These are phyloP conservation scores for Pholiota microspora DNA, from an alignment of 768 basidiomycete species.

Conservation along the genomic window DNA sequence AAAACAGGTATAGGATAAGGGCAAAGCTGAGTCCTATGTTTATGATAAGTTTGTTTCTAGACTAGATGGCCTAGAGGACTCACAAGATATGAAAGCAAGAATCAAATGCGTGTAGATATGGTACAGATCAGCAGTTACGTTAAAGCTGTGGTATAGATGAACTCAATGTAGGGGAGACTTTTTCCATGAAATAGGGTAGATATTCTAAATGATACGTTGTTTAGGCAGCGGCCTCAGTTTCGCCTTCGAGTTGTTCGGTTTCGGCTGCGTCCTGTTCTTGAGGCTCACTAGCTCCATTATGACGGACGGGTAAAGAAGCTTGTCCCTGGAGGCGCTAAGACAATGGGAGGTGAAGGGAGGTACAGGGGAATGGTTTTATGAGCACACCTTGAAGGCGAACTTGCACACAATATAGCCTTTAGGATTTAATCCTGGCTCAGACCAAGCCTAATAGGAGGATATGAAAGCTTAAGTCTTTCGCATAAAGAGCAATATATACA, in stretches of 20 bases:
- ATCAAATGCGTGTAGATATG: background rate
- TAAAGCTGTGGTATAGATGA: background rate
- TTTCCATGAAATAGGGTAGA: no score
- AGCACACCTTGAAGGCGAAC: slow-evolving; percentile 73
- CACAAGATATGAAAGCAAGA: background rate
- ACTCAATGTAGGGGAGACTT: background rate
- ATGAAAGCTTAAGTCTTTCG: background rate
- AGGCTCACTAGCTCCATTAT: slow-evolving; percentile 6
- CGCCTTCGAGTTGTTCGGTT: no score
- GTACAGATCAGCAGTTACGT: background rate
- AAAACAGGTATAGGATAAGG: background rate
- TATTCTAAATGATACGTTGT: no score
- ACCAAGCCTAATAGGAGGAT: slow-evolving; percentile 55
- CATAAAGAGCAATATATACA: no score
- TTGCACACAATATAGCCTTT: slow-evolving; percentile 82
- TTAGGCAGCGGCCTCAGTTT: no score
- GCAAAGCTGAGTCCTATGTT: background rate
- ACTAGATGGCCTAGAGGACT: background rate
- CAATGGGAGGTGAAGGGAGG: background rate
- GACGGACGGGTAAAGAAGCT: slow-evolving; percentile 42
- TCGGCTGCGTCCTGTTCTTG: slow-evolving; percentile 18
- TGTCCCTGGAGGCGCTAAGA: slow-evolving; percentile 55
- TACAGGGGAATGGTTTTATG: background rate
- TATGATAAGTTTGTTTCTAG: background rate
- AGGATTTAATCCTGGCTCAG: slow-evolving; percentile 65